These are phyloP conservation scores for Pneumocystis murina DNA, from an alignment of 1,139 yeast genomes.

Conservation along the genomic window DNA sequence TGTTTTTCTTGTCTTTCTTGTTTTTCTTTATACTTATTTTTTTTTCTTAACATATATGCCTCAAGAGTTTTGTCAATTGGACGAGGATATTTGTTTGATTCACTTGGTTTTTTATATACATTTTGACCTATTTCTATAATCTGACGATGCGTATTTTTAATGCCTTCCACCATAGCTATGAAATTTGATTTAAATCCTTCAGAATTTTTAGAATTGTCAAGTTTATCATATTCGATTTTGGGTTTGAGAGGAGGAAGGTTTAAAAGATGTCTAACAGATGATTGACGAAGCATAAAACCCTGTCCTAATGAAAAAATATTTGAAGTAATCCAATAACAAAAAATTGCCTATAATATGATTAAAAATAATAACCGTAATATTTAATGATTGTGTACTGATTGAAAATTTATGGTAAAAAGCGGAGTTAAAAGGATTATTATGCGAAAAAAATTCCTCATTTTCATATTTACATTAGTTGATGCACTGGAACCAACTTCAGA, in stretches of 20 bases:
- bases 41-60: background rate
- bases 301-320: slow-evolving; percentile 9
- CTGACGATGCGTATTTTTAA: background rate
- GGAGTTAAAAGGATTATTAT: slow-evolving; percentile 67
- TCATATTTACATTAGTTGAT: slow-evolving; percentile 45
- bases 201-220: background rate
- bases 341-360: slow-evolving; percentile 46
- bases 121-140: background rate
- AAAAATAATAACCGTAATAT: slow-evolving; percentile 65
- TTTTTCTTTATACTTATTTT: background rate
- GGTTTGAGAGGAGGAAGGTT: slow-evolving; percentile 4
- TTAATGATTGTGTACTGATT: slow-evolving; percentile 71
- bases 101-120: background rate
- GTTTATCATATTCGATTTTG: background rate
- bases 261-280: slow-evolving; percentile 4
- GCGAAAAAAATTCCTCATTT: slow-evolving; percentile 57
- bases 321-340: slow-evolving; percentile 12
- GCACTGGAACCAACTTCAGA: slow-evolving; percentile 91
- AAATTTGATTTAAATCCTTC: background rate
- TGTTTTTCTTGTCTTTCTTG: too few species aligned
- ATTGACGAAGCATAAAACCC: slow-evolving; percentile 9
- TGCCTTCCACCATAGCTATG: background rate
- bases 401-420: slow-evolving; percentile 69
- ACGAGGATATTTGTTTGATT: background rate
- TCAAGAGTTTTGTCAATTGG: background rate